A percentile compares a stretch with the other conserved stretches of the same genome.
Conservation (phyloP, 495 filamentous ascomycete genomes). For the Xanthoparmelia taractica region DNA sequence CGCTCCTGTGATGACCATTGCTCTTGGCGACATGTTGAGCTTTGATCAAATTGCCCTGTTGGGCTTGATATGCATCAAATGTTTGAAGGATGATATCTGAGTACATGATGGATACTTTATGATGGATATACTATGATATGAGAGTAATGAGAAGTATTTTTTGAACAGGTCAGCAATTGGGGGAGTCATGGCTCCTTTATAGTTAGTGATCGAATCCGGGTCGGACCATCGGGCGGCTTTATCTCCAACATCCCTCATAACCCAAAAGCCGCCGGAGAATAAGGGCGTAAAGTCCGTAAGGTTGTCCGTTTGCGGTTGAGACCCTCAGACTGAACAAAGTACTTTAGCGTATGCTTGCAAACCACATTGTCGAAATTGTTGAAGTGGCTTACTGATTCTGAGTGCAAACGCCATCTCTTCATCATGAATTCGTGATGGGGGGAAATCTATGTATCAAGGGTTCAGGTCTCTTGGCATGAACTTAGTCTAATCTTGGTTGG, state of each 20-base stretch:
- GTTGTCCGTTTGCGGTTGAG: background rate
- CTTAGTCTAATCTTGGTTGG: background rate
- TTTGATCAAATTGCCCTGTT: conserved; percentile 4
- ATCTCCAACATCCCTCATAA: background rate
- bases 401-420: too few species aligned
- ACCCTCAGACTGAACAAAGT: background rate
- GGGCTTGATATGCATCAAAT: conserved; percentile 19
- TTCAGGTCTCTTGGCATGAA: background rate
- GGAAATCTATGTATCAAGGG: too few species aligned
- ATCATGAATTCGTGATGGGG: too few species aligned
- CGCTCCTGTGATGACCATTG: conserved; percentile 3
- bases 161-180: background rate
- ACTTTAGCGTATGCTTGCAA: background rate
- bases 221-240: conserved; percentile 10
- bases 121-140: background rate
- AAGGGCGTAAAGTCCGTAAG: too few species aligned
- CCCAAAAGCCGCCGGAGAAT: background rate
- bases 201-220: background rate
- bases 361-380: background rate
- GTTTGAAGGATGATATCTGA: conserved; percentile 25
- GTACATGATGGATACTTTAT: conserved; percentile 17
- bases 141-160: background rate
- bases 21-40: conserved; percentile 9
- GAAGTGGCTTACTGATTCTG: background rate
- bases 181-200: background rate